These are phyloP conservation scores for Apiospora koreana DNA, from an alignment of 2,329 filamentous ascomycete genomes.

Conservation along the genomic window DNA sequence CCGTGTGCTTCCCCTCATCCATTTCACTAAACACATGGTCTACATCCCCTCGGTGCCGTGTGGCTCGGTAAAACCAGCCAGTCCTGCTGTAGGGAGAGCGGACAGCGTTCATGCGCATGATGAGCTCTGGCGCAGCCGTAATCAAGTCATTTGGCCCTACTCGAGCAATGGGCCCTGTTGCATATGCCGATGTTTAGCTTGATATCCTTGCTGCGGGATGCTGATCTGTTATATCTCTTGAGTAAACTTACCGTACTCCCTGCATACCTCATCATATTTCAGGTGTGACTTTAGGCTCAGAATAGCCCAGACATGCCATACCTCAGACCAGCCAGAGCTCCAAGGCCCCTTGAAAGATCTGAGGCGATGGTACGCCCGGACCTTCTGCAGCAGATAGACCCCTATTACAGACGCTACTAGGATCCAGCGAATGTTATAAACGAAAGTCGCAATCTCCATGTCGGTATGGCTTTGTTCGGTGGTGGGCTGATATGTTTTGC, in stretches of 20 bases:
- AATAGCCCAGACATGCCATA: neutral
- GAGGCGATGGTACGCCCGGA: neutral
- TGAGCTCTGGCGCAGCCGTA: constrained; percentile 13
- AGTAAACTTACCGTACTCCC: neutral
- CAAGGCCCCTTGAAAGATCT: neutral
- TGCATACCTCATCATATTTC: neutral
- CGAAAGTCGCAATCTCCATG: neutral
- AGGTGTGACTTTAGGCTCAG: neutral
- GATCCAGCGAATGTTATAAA: neutral
- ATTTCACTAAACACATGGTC: constrained; percentile 14
- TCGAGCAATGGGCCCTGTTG: neutral
- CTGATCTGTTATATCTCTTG: neutral
- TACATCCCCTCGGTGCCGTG: neutral
- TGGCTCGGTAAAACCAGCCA: constrained; percentile 11
- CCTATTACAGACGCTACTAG: neutral
- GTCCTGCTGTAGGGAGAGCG: constrained; percentile 14
- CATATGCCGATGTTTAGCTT: neutral
- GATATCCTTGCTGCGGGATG: neutral
- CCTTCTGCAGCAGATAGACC: neutral
- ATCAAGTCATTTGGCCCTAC: constrained; percentile 14
- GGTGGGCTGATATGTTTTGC: neutral
- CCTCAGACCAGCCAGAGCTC: neutral
- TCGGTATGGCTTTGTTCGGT: neutral
- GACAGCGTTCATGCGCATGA: constrained; percentile 12
- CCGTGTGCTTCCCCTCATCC: constrained; percentile 12